Evolutionary conservation across 2,329 filamentous ascomycete genomes (phyloP).

Genomic region (Aaosphaeria pasadenensis): DNA sequence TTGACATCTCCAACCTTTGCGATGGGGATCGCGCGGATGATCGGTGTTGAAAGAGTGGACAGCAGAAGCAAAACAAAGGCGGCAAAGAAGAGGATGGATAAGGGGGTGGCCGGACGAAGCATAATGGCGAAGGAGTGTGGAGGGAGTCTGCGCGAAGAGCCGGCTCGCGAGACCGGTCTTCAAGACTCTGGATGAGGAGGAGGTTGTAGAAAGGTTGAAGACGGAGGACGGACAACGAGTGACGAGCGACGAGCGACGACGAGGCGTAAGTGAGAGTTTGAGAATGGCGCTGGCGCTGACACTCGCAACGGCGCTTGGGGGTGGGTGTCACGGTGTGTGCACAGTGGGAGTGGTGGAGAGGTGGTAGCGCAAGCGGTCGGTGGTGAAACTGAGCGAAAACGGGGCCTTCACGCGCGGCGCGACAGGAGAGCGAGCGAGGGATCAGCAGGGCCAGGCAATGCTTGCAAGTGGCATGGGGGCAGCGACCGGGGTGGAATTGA

Average conservation of each 20-base stretch:
- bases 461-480: conserved; percentile 26
- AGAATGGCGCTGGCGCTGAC: too few species aligned
- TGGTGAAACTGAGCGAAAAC: conserved; percentile 18
- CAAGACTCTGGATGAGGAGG: conserved; percentile 12
- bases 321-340: conserved; percentile 9
- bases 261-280: background rate
- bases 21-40: conserved; percentile 81
- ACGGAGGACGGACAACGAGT: conserved; percentile 2
- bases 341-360: background rate
- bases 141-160: conserved; percentile 16
- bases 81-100: conserved; percentile 78
- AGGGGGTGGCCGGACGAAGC: conserved; percentile 87
- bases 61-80: conserved; percentile 85
- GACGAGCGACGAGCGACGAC: background rate
- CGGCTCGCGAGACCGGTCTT: conserved; percentile 30
- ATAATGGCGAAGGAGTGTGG: conserved; percentile 52
- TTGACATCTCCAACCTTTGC: conserved; percentile 72
- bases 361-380: conserved; percentile 6
- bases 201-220: background rate
- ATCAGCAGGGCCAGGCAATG: conserved; percentile 19
- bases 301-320: background rate
- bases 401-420: conserved; percentile 19
- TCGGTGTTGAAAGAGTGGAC: conserved; percentile 84
- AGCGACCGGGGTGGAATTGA: conserved; percentile 3
- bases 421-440: conserved; percentile 29